Conservation (phyloP, 768 basidiomycete species). For the Psilocybe sp. region DNA sequence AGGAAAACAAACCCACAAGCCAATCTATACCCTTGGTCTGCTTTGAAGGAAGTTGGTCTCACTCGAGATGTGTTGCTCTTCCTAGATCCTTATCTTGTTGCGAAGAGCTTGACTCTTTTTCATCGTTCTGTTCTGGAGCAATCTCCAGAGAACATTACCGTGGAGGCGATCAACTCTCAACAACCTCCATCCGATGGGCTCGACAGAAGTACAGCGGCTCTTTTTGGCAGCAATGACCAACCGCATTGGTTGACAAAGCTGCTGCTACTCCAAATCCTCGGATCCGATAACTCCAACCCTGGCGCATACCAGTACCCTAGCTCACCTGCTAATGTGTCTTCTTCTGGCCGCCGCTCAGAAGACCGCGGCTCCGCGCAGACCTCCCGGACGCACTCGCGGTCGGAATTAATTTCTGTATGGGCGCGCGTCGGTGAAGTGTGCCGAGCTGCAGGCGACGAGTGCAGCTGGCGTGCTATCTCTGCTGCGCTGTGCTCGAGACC, state of each 20-base stretch:
- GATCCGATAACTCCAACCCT: slow-evolving; percentile 46
- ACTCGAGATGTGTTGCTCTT: slow-evolving; percentile 62
- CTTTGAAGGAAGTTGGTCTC: slow-evolving; percentile 63
- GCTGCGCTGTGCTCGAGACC: slow-evolving; percentile 71
- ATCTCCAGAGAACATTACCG: slow-evolving; percentile 52
- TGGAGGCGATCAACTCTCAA: slow-evolving; percentile 33
- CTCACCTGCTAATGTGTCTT: slow-evolving; percentile 15
- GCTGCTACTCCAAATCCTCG: slow-evolving; percentile 68
- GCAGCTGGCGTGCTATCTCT: slow-evolving; percentile 74
- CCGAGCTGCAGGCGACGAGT: slow-evolving; percentile 71
- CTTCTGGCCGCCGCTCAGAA: slow-evolving; percentile 30
- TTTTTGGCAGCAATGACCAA: slow-evolving; percentile 67
- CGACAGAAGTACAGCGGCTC: slow-evolving; percentile 18
- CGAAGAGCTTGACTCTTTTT: slow-evolving; percentile 60
- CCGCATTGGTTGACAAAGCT: slow-evolving; percentile 84
- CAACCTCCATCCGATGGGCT: too few relatives aligned
- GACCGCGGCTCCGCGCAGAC: slow-evolving; percentile 31
- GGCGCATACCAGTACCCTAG: slow-evolving; percentile 11
- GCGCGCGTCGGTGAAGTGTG: slow-evolving; percentile 70
- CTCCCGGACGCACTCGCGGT: slow-evolving; percentile 66
- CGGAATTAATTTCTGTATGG: slow-evolving; percentile 74
- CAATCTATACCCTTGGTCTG: slow-evolving; percentile 41
- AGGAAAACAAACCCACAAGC: neutral
- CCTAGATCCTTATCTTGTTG: slow-evolving; percentile 61
- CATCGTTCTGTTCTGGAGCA: slow-evolving; percentile 53